A percentile compares a stretch with the other conserved stretches of the same genome.
These are phyloP conservation scores for Aschersonia sp. DNA, from an alignment of 2,329 filamentous ascomycete genomes.

Conservation along the genomic window DNA sequence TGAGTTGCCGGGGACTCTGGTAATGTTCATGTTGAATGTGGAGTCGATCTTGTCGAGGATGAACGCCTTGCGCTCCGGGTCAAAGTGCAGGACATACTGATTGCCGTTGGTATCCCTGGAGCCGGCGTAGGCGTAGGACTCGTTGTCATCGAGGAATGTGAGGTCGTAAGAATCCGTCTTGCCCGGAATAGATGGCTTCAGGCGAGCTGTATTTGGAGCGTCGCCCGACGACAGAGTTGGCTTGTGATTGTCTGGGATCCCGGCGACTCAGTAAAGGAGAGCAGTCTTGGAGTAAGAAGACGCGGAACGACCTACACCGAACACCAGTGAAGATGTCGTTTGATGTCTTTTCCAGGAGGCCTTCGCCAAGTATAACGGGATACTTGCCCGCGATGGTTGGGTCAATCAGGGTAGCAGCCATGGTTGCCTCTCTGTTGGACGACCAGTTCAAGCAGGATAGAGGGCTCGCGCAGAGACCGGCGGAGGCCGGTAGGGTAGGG, in stretches of 20 bases:
- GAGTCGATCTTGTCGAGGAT: constrained; percentile 70
- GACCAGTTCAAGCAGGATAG: background rate
- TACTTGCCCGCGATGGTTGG: constrained; percentile 47
- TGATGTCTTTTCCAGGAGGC: constrained; percentile 37
- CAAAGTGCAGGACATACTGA: constrained; percentile 60
- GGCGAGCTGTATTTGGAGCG: constrained; percentile 30
- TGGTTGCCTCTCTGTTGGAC: constrained; percentile 1
- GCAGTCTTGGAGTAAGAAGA: background rate
- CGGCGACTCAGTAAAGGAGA: background rate
- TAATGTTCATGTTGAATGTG: constrained; percentile 80
- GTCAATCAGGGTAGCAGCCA: constrained; percentile 32
- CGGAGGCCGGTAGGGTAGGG: background rate
- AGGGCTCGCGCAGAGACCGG: background rate
- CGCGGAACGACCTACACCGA: constrained; percentile 30
- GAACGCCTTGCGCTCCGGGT: constrained; percentile 58
- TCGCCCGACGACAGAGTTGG: constrained; percentile 34
- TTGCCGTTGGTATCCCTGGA: constrained; percentile 38
- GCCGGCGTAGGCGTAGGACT: constrained; percentile 46
- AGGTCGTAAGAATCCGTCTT: constrained; percentile 41
- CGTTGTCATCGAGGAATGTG: constrained; percentile 36
- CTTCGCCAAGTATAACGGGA: constrained; percentile 48
- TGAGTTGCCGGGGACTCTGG: constrained; percentile 49
- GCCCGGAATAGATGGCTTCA: constrained; percentile 33
- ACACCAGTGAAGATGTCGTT: constrained; percentile 47
- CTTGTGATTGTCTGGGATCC: constrained; percentile 43